A percentile compares a stretch with the other conserved stretches of the same genome.
Conservation (phyloP, 2,329 filamentous ascomycete species). For the Xylaria sp. region DNA sequence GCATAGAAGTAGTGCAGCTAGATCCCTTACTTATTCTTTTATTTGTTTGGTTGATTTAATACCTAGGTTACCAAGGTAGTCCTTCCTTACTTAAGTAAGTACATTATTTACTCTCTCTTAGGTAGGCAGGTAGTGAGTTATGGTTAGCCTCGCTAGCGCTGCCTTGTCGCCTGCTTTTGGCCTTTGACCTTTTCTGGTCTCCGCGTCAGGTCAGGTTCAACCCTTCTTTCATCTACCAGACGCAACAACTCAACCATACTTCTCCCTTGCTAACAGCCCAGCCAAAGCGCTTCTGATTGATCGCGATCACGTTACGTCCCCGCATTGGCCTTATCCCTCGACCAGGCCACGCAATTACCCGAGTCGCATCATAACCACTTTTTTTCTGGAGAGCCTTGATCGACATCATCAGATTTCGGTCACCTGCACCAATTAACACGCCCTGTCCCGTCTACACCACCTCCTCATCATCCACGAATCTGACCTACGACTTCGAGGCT, state of each 20-base stretch:
- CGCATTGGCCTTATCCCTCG: slow-evolving; percentile 2
- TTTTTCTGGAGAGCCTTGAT: slow-evolving; percentile 14
- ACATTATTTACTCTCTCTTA: background rate
- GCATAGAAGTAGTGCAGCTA: too few species aligned
- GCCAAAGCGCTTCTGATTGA: background rate
- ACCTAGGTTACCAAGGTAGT: too few species aligned
- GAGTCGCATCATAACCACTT: slow-evolving; percentile 28
- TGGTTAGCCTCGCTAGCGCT: slow-evolving; percentile 16
- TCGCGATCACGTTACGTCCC: slow-evolving; percentile 12
- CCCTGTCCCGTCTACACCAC: background rate
- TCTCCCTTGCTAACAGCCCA: background rate
- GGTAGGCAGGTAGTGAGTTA: background rate
- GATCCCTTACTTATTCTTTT: too few species aligned
- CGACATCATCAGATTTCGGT: slow-evolving; percentile 19
- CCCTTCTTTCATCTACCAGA: slow-evolving; percentile 29
- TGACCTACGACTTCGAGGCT: background rate
- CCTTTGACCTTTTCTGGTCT: slow-evolving; percentile 34
- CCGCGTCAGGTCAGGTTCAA: slow-evolving; percentile 35
- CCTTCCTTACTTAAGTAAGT: background rate
- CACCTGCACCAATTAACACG: slow-evolving; percentile 10
- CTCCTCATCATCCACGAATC: slow-evolving; percentile 1
- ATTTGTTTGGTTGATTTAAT: background rate
- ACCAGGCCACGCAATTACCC: slow-evolving; percentile 17
- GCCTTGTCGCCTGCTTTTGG: slow-evolving; percentile 18
- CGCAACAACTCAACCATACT: slow-evolving; percentile 17